phyloP scores from a whole-genome alignment of 768 basidiomycete genomes.

The Boletus speciosus region DNA sequence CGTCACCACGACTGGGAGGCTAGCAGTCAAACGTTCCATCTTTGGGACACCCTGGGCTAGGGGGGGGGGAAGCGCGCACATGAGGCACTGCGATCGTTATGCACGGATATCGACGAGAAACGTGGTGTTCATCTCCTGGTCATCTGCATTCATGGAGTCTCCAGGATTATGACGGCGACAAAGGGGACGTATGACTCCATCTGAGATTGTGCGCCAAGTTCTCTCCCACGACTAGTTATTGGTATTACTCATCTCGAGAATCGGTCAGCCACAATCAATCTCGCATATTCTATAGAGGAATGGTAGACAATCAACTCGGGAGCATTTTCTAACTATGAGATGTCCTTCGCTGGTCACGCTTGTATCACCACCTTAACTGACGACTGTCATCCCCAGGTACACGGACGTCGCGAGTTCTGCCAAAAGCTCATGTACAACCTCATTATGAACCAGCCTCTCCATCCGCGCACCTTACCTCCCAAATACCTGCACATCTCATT shows the following conservation, averaged over 20 bases:
- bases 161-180: slow-evolving; percentile 3
- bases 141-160: not conserved
- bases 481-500: too few relatives aligned
- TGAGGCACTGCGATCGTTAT: slow-evolving; percentile 18
- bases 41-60: slow-evolving; percentile 31
- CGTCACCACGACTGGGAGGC: slow-evolving; percentile 13
- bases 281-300: slow-evolving; percentile 26
- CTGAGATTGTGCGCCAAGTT: slow-evolving; percentile 13
- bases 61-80: slow-evolving; percentile 19
- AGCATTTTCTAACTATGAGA: slow-evolving; percentile 14
- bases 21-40: slow-evolving; percentile 9
- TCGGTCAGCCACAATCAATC: not conserved
- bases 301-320: slow-evolving; percentile 39
- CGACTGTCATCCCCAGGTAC: too few relatives aligned
- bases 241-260: slow-evolving; percentile 31
- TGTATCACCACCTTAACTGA: too few relatives aligned
- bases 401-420: too few relatives aligned
- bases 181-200: slow-evolving; percentile 20
- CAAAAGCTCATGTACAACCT: too few relatives aligned
- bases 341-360: too few relatives aligned
- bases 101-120: slow-evolving; percentile 15
- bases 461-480: too few relatives aligned
- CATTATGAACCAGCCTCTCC: too few relatives aligned
- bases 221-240: slow-evolving; percentile 12
- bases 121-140: slow-evolving; percentile 21